A percentile compares a stretch with the other conserved stretches of the same genome.
Conservation (phyloP, 768 basidiomycete genomes). For the Lactarius trivialis region DNA sequence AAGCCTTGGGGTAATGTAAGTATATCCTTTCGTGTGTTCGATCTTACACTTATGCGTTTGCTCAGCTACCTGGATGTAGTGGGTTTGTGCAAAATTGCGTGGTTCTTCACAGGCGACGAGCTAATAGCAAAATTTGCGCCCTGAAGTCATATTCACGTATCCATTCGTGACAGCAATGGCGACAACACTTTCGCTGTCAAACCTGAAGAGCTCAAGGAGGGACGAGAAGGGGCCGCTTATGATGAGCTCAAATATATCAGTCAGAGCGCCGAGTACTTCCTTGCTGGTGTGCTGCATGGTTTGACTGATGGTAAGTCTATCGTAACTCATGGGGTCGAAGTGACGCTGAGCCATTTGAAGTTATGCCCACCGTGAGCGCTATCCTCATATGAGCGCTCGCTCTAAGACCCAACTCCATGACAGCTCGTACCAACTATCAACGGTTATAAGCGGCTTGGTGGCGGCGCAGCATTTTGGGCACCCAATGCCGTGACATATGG, state of each 20-base stretch:
- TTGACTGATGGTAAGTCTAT: slow-evolving; percentile 72
- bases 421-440: slow-evolving; percentile 88
- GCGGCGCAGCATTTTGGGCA: slow-evolving; percentile 92
- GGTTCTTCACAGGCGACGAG: neutral
- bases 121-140: neutral
- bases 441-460: slow-evolving; percentile 94
- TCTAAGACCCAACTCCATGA: neutral
- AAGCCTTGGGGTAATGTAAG: slow-evolving; percentile 88
- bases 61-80: slow-evolving; percentile 88
- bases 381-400: neutral
- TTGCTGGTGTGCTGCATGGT: slow-evolving; percentile 89
- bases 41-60: slow-evolving; percentile 3
- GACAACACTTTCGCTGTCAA: slow-evolving; percentile 75
- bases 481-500: slow-evolving; percentile 92
- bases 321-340: neutral
- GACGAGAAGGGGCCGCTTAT: slow-evolving; percentile 63
- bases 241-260: slow-evolving; percentile 84
- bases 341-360: slow-evolving; percentile 8
- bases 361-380: slow-evolving; percentile 20
- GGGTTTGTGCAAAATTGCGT: slow-evolving; percentile 46
- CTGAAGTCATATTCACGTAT: slow-evolving; percentile 84
- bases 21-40: neutral
- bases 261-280: slow-evolving; percentile 80
- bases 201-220: slow-evolving; percentile 50
- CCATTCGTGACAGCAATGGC: slow-evolving; percentile 61